Conservation (phyloP, 495 filamentous ascomycete genomes). For the Penicillium paradoxum region DNA sequence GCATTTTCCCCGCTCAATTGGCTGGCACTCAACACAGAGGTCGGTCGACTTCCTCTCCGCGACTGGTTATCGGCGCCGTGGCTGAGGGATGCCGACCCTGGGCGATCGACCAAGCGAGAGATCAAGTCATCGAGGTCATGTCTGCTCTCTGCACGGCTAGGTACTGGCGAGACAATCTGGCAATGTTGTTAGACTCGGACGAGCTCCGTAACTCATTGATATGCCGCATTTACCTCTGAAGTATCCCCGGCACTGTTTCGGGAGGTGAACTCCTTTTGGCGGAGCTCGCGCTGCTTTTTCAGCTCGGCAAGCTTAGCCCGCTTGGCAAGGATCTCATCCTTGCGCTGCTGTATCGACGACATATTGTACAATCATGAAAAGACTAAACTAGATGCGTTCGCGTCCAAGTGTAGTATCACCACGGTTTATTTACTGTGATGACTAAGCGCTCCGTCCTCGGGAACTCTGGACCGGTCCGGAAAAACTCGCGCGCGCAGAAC, state of each 20-base stretch:
- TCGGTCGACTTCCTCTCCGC: slow-evolving; percentile 71
- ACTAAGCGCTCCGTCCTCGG: slow-evolving; percentile 2
- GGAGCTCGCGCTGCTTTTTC: slow-evolving; percentile 81
- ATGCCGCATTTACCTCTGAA: slow-evolving; percentile 41
- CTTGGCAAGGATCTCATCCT: slow-evolving; percentile 92
- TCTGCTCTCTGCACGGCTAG: slow-evolving; percentile 63
- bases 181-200: slow-evolving; percentile 8
- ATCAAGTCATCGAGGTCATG: slow-evolving; percentile 82
- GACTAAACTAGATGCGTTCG: slow-evolving; percentile 10
- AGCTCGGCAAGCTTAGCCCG: slow-evolving; percentile 92
- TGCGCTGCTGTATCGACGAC: slow-evolving; percentile 72
- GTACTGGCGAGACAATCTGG: slow-evolving; percentile 64
- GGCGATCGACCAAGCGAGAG: slow-evolving; percentile 69
- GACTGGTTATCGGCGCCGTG: slow-evolving; percentile 61
- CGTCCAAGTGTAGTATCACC: slow-evolving; percentile 9
- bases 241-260: slow-evolving; percentile 60
- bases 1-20: slow-evolving; percentile 67
- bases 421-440: slow-evolving; percentile 23
- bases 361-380: slow-evolving; percentile 21
- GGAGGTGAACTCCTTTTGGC: slow-evolving; percentile 64
- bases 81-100: slow-evolving; percentile 65
- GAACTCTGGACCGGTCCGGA: slow-evolving; percentile 38
- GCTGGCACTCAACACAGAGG: slow-evolving; percentile 72
- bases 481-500: slow-evolving; percentile 46
- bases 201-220: slow-evolving; percentile 15